Evolutionary conservation across 495 filamentous ascomycete genomes (phyloP).

Genomic region (Podospora conica): DNA sequence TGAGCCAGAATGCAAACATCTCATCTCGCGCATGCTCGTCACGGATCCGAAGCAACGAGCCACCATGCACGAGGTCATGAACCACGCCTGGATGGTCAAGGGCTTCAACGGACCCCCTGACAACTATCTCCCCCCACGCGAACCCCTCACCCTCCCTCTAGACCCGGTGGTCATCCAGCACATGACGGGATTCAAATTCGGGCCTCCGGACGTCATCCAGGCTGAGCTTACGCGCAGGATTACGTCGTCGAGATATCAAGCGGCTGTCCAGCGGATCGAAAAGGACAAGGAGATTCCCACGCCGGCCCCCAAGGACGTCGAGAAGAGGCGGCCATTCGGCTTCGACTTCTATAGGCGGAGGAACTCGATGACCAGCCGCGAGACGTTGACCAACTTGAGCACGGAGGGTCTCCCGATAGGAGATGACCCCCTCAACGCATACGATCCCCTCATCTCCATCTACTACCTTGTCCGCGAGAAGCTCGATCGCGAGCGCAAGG

Average conservation of each 20-base stretch:
- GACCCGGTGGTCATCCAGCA: constrained; percentile 77
- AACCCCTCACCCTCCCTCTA: constrained; percentile 77
- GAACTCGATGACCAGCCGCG: constrained; percentile 78
- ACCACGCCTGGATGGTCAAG: constrained; percentile 96
- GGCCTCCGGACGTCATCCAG: constrained; percentile 72
- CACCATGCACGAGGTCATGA: constrained; percentile 86
- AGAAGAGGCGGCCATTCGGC: constrained; percentile 79
- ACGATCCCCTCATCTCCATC: constrained; percentile 83
- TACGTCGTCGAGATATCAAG: constrained; percentile 86
- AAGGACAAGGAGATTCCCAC: constrained; percentile 59
- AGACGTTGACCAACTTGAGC: constrained; percentile 82
- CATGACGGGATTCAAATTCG: constrained; percentile 99
- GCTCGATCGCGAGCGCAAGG: constrained; percentile 65
- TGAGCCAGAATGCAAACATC: constrained; percentile 74
- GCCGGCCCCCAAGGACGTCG: constrained; percentile 53
- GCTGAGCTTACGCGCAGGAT: constrained; percentile 75
- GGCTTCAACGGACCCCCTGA: constrained; percentile 81
- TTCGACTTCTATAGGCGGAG: constrained; percentile 97
- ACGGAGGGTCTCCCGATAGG: constrained; percentile 76
- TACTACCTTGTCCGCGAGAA: constrained; percentile 97
- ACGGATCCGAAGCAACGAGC: constrained; percentile 88
- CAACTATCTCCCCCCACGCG: constrained; percentile 77
- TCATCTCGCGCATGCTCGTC: constrained; percentile 94
- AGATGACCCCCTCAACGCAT: constrained; percentile 87
- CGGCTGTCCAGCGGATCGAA: constrained; percentile 56